phyloP scores from a whole-genome alignment of 192 early-diverging fungal genomes.

The Backusella tuberculispora region DNA sequence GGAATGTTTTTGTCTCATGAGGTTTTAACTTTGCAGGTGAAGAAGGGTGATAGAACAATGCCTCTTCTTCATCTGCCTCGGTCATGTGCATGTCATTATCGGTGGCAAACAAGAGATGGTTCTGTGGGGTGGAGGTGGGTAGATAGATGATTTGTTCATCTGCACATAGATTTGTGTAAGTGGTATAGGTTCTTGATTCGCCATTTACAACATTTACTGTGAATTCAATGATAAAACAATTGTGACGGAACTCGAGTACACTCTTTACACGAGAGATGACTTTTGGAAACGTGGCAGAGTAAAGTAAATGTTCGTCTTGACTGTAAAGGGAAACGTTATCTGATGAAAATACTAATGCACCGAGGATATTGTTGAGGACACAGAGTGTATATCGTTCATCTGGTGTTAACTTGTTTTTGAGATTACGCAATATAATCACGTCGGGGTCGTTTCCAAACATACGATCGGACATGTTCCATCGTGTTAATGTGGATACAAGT shows the following conservation, averaged over 20 bases:
- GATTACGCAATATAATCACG: conserved; percentile 50
- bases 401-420: conserved; percentile 46
- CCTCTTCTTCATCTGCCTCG: conserved; percentile 32
- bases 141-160: conserved; percentile 42
- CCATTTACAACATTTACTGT: conserved; percentile 8
- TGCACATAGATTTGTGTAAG: conserved; percentile 44
- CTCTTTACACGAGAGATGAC: conserved; percentile 19
- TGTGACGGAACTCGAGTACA: conserved; percentile 32
- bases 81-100: conserved; percentile 24
- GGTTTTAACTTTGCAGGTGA: conserved; percentile 34
- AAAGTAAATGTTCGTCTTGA: conserved; percentile 39
- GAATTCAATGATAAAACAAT: conserved; percentile 47
- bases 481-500: conserved; percentile 46
- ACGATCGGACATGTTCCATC: conserved; percentile 50
- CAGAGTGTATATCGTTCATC: conserved; percentile 48
- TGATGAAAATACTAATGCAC: conserved; percentile 52
- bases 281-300: conserved; percentile 46
- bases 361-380: conserved; percentile 52
- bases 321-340: conserved; percentile 44
- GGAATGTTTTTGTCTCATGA: conserved; percentile 47
- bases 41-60: conserved; percentile 42
- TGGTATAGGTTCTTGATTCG: conserved; percentile 30
- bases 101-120: conserved; percentile 28
- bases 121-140: conserved; percentile 24
- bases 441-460: conserved; percentile 61